Evolutionary conservation across 331 rosid genomes (phyloP).

Genomic region (Quercus lobata): DNA sequence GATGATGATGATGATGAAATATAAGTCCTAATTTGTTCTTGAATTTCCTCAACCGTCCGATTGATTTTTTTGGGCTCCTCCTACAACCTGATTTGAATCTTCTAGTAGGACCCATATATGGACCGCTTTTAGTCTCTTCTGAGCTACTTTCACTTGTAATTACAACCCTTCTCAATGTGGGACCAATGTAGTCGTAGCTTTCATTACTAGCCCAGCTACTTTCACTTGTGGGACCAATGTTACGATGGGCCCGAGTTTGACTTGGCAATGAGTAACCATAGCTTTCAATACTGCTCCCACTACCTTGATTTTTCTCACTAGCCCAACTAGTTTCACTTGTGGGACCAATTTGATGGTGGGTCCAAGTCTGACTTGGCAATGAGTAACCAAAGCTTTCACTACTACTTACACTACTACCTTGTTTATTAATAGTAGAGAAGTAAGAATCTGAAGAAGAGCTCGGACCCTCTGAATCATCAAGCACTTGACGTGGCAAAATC

Average conservation of each 20-base stretch:
- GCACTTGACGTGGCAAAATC: not conserved
- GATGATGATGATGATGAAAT: conserved; percentile 72
- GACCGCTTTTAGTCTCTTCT: too few relatives aligned
- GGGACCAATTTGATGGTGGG: not conserved
- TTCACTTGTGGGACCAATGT: not conserved
- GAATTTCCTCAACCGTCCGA: conserved; percentile 40
- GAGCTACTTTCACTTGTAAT: not conserved
- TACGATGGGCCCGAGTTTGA: not conserved
- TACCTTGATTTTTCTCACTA: not conserved
- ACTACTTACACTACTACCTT: not conserved
- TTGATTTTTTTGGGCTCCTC: conserved; percentile 15
- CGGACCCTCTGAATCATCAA: conserved; percentile 16
- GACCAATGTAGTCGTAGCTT: not conserved
- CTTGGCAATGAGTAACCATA: conserved; percentile 10
- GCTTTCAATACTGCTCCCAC: not conserved
- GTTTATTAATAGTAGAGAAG: conserved; percentile 11
- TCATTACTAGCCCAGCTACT: not conserved
- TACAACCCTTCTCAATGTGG: not conserved
- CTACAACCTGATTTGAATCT: conserved; percentile 9
- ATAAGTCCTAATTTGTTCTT: conserved; percentile 58
- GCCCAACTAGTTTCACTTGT: not conserved
- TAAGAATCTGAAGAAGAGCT: conserved; percentile 6
- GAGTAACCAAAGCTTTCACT: conserved; percentile 1
- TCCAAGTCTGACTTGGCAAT: not conserved
- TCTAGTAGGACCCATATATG: too few relatives aligned